Percentiles rank a stretch among this genome's conserved stretches.
phyloP scores from a whole-genome alignment of 192 early-diverging fungal genomes.

The Gaertneriomyces sp. region DNA sequence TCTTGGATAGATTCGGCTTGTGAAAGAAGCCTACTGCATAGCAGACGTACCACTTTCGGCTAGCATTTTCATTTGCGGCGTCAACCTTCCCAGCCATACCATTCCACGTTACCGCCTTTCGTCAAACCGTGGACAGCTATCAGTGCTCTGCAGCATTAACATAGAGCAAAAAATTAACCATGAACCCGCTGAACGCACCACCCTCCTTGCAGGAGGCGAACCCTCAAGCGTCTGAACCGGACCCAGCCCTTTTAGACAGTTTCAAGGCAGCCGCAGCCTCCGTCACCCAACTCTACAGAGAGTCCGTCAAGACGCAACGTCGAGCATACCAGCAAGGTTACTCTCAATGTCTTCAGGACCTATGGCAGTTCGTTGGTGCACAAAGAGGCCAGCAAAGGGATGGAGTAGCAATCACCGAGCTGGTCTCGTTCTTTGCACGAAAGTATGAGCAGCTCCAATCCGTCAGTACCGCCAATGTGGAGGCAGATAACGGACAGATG shows the following conservation, averaged over 20 bases:
- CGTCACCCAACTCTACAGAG: conserved; percentile 45
- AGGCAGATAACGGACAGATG: conserved; percentile 1
- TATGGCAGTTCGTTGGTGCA: conserved; percentile 29
- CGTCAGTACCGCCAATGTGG: neutral
- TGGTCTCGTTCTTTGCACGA: conserved; percentile 12
- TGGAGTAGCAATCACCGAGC: conserved; percentile 10
- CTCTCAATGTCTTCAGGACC: conserved; percentile 37
- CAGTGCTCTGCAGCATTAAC: too few species aligned
- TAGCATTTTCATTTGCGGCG: too few species aligned
- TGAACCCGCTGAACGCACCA: too few species aligned
- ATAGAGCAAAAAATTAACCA: too few species aligned
- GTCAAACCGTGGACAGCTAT: too few species aligned
- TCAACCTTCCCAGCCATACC: too few species aligned
- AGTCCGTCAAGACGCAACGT: conserved; percentile 32
- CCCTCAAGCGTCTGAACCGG: conserved; percentile 7
- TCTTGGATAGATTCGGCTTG: too few species aligned
- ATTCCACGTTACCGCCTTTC: too few species aligned
- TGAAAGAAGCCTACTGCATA: too few species aligned
- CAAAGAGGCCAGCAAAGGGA: conserved; percentile 12
- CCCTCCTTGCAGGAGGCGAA: too few species aligned
- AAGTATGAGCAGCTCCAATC: conserved; percentile 18
- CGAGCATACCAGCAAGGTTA: conserved; percentile 38
- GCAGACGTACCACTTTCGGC: too few species aligned
- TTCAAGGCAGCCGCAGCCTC: conserved; percentile 37
- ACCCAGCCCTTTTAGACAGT: conserved; percentile 19